Conservation (phyloP, 2,329 filamentous ascomycete genomes). For the Blumeriella jaapii region DNA sequence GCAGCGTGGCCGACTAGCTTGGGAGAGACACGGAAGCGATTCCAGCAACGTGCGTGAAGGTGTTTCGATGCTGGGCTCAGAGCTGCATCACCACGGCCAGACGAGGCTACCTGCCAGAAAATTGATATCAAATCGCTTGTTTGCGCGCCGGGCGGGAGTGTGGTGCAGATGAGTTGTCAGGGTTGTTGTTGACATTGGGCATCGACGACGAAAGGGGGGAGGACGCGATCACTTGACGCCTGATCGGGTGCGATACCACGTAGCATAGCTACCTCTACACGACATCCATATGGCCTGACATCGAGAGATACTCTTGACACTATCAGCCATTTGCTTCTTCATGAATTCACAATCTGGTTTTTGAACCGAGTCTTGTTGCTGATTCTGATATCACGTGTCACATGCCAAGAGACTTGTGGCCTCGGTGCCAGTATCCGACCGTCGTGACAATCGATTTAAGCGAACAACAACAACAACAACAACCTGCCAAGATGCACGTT, state of each 20-base stretch:
- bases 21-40: neutral
- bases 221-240: neutral
- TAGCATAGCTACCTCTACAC: too few species aligned
- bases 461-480: too few species aligned
- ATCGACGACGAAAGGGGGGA: neutral
- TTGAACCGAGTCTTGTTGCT: too few species aligned
- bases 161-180: constrained; percentile 7
- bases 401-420: too few species aligned
- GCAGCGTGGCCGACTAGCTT: too few species aligned
- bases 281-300: too few species aligned
- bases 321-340: too few species aligned
- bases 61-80: constrained; percentile 6
- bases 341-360: constrained; percentile 15
- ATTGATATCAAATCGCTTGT: constrained; percentile 3
- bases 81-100: neutral
- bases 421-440: too few species aligned
- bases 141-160: neutral
- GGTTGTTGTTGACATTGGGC: neutral
- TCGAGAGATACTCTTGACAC: too few species aligned
- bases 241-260: neutral
- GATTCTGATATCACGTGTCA: too few species aligned
- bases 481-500: too few species aligned
- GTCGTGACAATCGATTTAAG: too few species aligned
- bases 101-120: neutral
- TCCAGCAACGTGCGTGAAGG: constrained; percentile 10